Base-by-base conservation (phyloP, 2,329 filamentous ascomycete genomes). In the Exophiala bonariae region DNA sequence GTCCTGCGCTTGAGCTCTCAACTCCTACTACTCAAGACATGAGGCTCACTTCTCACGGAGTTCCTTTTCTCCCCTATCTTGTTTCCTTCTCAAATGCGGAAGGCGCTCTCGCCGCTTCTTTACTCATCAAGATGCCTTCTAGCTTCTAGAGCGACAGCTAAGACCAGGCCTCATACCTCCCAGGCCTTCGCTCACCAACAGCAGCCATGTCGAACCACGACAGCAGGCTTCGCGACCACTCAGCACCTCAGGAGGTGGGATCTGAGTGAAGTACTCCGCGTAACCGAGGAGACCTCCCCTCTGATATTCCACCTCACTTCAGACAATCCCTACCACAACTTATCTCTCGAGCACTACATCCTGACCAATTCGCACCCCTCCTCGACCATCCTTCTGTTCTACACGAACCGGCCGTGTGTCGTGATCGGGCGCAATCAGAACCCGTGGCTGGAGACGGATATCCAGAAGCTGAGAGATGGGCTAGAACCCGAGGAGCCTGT, bases 341-440 rank as follows among this genome's bases (percentile, higher is more conserved):
- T 99, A 48, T 90, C 91, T 23, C 85, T 96, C 60, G 93, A 99
- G 73, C 89, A 97, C 66, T 85, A 88, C 66, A 83, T 99, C 22
- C 80, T 97, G 6, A 82, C 88, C 60, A 82, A 82, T 44, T 85
- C 86, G 0, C 80, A 84, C 2, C 74, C 82, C 5, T 80, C 86
- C 50, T 89, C 89, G 10, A 85, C 80, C 11, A 70, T 97, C 41
- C 80, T 97, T 2, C 87, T 97, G 47, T 79, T 96, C 41, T 99
- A 97, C 72, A 80, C 83, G 60, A 97, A 99, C 70, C 71, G 81
- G 30, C 90, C 92, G 1, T 90, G 88, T 65, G 79, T 99, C 50
- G 85, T 99, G 63, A 85, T 99, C 58, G 93, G 93, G 34, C 84
- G 93, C 50, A 99, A 99, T 66, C 93, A 99, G 72, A 99, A 99